These are phyloP conservation scores for Saccharomyces mikatae DNA, from an alignment of 805 yeast species.

Conservation along the genomic window DNA sequence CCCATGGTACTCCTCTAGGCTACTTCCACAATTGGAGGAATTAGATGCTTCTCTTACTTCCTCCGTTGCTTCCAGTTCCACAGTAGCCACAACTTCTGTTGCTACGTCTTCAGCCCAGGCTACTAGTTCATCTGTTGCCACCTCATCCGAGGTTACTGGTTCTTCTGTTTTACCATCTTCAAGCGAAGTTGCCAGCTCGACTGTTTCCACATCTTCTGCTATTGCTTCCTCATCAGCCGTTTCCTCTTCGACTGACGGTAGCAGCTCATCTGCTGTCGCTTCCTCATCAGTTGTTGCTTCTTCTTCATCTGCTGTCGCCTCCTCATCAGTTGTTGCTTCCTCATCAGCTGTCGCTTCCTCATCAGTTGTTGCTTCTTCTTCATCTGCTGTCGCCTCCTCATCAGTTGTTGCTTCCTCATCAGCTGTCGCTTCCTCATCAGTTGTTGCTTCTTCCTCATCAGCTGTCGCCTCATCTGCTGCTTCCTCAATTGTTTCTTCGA, in stretches of 20 bases:
- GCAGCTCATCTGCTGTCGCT: not conserved
- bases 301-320: not conserved
- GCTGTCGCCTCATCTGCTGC: not conserved
- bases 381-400: not conserved
- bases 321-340: no score
- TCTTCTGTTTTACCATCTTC: not conserved
- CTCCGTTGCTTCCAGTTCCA: not conserved
- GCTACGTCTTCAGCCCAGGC: not conserved
- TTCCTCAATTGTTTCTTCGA: not conserved
- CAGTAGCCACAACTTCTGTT: not conserved
- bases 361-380: not conserved
- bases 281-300: not conserved
- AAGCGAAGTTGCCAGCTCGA: not conserved
- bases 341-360: not conserved
- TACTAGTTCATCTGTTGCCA: not conserved
- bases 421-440: not conserved
- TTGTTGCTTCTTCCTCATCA: not conserved
- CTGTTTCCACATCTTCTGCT: not conserved
- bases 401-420: not conserved
- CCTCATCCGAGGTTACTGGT: not conserved
- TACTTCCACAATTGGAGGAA: constrained; percentile 9
- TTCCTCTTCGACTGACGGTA: not conserved
- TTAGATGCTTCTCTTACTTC: not conserved
- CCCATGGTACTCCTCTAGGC: constrained; percentile 29
- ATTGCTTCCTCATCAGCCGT: not conserved